Conservation (phyloP, 2,329 filamentous ascomycete genomes). For the Colletotrichum endophyticum region DNA sequence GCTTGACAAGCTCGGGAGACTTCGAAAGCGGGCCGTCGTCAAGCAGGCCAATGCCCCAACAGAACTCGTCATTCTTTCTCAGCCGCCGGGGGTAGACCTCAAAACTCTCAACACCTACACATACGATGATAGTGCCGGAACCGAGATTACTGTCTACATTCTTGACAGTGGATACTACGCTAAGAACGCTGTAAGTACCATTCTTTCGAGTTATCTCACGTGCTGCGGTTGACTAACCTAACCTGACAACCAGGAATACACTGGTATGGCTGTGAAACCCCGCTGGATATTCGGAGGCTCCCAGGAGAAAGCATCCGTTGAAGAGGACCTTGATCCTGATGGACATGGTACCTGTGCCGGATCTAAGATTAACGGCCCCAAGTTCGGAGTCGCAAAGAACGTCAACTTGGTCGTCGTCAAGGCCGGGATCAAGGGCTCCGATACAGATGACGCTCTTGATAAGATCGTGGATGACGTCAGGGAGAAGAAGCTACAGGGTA, state of each 20-base stretch:
- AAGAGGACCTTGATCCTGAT: neutral
- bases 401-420: neutral
- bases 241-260: neutral
- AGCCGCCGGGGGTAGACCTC: neutral
- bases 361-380: neutral
- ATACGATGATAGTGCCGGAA: neutral
- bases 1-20: neutral
- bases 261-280: neutral
- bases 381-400: neutral
- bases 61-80: neutral
- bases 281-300: neutral
- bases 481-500: neutral
- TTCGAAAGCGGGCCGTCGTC: neutral
- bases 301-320: neutral
- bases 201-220: accelerated
- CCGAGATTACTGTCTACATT: neutral
- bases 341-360: neutral
- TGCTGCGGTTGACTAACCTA: neutral
- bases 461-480: neutral
- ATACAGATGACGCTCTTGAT: neutral
- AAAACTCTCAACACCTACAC: neutral
- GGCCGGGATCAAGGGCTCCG: neutral
- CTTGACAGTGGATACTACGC: neutral
- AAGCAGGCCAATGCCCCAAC: neutral
- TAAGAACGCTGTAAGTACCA: neutral